Evolutionary conservation across 2,329 filamentous ascomycete genomes (phyloP).

Genomic region (Alternaria incomplexa): DNA sequence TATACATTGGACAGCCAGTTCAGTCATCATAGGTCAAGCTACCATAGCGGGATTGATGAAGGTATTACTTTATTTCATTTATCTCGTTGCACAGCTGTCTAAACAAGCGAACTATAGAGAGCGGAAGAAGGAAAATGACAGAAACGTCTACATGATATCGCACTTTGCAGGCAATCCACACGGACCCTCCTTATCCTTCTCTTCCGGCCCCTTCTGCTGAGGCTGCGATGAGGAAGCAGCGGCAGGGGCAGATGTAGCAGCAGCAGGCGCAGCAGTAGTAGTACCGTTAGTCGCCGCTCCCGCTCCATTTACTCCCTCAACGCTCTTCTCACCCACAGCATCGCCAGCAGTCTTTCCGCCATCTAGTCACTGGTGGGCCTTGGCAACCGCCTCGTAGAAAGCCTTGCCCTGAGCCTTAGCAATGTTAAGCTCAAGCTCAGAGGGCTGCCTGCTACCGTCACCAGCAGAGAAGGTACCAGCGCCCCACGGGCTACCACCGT

Average conservation of each 20-base stretch:
- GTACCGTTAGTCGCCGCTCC: slow-evolving; percentile 17
- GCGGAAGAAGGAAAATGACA: not conserved
- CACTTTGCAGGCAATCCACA: slow-evolving; percentile 82
- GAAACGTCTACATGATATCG: slow-evolving; percentile 60
- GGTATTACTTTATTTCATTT: slow-evolving; percentile 2
- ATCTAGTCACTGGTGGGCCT: slow-evolving; percentile 81
- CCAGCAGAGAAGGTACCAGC: slow-evolving; percentile 83
- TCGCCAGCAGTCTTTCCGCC: slow-evolving; percentile 43
- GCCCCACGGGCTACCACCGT: slow-evolving; percentile 90
- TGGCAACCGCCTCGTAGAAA: slow-evolving; percentile 80
- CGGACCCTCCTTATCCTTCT: slow-evolving; percentile 66
- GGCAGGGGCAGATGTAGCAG: slow-evolving; percentile 12
- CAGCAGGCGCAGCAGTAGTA: slow-evolving; percentile 36
- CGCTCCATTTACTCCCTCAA: slow-evolving; percentile 8
- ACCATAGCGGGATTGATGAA: not conserved
- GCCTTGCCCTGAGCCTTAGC: slow-evolving; percentile 82
- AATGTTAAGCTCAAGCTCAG: slow-evolving; percentile 74
- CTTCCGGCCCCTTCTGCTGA: slow-evolving; percentile 36
- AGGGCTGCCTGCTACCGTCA: slow-evolving; percentile 86
- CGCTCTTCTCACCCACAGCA: slow-evolving; percentile 9
- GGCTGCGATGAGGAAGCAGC: slow-evolving; percentile 29
- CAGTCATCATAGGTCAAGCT: not conserved
- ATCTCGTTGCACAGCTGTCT: not conserved
- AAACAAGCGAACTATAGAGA: not conserved
- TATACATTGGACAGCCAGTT: too few species aligned